Base-by-base conservation (phyloP, 2,329 filamentous ascomycete species). In the Lachnellula occidentalis region DNA sequence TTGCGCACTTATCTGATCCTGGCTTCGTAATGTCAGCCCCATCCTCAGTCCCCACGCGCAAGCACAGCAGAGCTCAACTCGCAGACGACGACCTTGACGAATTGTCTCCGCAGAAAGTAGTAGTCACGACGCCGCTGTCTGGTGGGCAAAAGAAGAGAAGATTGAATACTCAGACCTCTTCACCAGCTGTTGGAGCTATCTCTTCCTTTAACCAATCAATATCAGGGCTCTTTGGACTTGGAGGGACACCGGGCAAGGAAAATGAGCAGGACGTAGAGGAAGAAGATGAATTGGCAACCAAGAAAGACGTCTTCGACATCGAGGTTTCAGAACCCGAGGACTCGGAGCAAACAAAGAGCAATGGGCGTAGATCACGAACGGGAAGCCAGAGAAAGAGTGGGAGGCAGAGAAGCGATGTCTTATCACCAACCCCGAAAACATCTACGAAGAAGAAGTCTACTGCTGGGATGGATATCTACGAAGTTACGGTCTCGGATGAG, bases 1-100 rank as follows among this genome's bases (percentile, higher is more conserved):
- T 11, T 43, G 19, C n/a, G n/a, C n/a, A n/a, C 19, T 5, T 19
- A 22, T 22, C 41, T 43, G 15, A 22, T 19, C 24, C n/a, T 37
- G 7, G 8, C 24, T 51, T 17, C 39, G 34, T 19, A 4, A 52
- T 50, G 47, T 15, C 46, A 27, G 22, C 47, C n/a, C 17, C 50
- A 14, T 48, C 58, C 12, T 24, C 55, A 36, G 19, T 45, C 21
- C 31, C 55, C 9, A 55, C 39, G 3, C 54, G 60, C 34, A 64
- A 64, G 50, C 62, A 59, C 45, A 57, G 27, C 36, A 59, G 58
- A 55, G 55, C 58, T n/a, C 50, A 55, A 4, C 22, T 58, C 11
- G 51, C 46, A 37, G 60, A 62, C 9, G 50, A 58, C 24, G 61
- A 61, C 27, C 37, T 52, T 19, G 54, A 56, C 27, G 59, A 63